Evolutionary conservation across 495 filamentous ascomycete species (phyloP).

Genomic region (Penicillium tannophilum): DNA sequence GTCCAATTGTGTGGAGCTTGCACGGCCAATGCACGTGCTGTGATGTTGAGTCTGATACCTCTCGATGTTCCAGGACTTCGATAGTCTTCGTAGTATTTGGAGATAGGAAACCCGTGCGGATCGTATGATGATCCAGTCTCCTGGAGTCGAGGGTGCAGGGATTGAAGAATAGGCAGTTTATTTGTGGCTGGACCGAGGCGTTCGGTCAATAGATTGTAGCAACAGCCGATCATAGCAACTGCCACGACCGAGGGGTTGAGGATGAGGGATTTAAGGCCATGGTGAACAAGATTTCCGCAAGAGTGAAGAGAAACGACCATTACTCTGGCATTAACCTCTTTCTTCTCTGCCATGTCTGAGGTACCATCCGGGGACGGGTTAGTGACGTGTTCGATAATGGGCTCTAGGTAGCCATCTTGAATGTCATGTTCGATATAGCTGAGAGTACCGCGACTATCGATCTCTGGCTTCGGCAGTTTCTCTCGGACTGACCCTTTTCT

Average conservation of each 20-base stretch:
- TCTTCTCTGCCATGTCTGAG: background rate
- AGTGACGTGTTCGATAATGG: conserved; percentile 70
- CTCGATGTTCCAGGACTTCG: conserved; percentile 21
- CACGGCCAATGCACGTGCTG: conserved; percentile 93
- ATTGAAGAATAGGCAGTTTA: conserved; percentile 71
- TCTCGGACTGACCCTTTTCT: background rate
- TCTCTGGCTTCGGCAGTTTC: conserved; percentile 15
- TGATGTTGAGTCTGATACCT: conserved; percentile 91
- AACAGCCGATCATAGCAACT: conserved; percentile 94
- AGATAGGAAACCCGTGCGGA: conserved; percentile 92
- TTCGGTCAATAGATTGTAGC: conserved; percentile 95
- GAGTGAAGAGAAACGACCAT: conserved; percentile 96
- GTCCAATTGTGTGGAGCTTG: conserved; percentile 96
- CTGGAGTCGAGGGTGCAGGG: conserved; percentile 56
- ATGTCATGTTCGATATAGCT: conserved; percentile 57
- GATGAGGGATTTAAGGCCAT: conserved; percentile 81
- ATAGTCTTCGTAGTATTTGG: conserved; percentile 63
- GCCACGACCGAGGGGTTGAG: conserved; percentile 81
- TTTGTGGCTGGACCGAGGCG: conserved; percentile 81
- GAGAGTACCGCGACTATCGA: conserved; percentile 36
- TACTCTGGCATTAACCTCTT: conserved; percentile 45
- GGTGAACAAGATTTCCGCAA: conserved; percentile 97
- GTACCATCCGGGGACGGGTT: conserved; percentile 13
- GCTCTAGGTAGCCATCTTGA: conserved; percentile 68
- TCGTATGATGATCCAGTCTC: conserved; percentile 66